These are phyloP conservation scores for Rubroboletus pulcherrimus DNA, from an alignment of 768 basidiomycete species.

Conservation along the genomic window DNA sequence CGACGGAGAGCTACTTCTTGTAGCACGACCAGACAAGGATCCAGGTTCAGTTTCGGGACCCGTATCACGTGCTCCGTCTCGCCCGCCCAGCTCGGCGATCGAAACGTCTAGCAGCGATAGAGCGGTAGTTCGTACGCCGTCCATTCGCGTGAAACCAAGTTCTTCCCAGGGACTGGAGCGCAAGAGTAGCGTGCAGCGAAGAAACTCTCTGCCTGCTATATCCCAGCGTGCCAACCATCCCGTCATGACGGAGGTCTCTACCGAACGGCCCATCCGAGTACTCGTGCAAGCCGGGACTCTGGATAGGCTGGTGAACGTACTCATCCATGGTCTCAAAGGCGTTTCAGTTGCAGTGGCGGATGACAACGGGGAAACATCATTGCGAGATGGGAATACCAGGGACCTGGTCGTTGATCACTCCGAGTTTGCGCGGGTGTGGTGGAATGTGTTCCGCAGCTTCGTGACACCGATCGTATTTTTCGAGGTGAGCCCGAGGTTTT, in stretches of 20 bases:
- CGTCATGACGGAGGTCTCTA: slow-evolving; percentile 57
- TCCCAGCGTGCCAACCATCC: slow-evolving; percentile 58
- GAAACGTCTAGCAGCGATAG: slow-evolving; percentile 39
- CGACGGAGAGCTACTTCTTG: slow-evolving; percentile 68
- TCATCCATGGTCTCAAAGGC: slow-evolving; percentile 73
- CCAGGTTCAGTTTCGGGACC: slow-evolving; percentile 48
- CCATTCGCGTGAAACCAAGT: slow-evolving; percentile 74
- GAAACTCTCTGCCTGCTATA: slow-evolving; percentile 77
- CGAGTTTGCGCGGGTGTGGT: slow-evolving; percentile 78
- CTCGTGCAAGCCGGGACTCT: slow-evolving; percentile 77
- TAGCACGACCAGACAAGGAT: slow-evolving; percentile 55
- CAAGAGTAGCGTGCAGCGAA: slow-evolving; percentile 69
- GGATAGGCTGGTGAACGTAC: slow-evolving; percentile 66
- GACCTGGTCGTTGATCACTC: slow-evolving; percentile 67
- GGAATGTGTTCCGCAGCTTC: slow-evolving; percentile 79
- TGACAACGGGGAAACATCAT: slow-evolving; percentile 81
- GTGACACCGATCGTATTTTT: slow-evolving; percentile 79
- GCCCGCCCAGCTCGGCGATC: slow-evolving; percentile 64
- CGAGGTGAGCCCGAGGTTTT: slow-evolving; percentile 51
- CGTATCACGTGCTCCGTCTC: slow-evolving; percentile 58
- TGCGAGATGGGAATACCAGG: slow-evolving; percentile 69
- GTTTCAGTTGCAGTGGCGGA: slow-evolving; percentile 80
- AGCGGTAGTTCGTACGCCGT: slow-evolving; percentile 56
- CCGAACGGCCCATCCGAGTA: slow-evolving; percentile 70
- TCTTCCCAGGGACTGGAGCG: slow-evolving; percentile 66